Evolutionary conservation across 2,329 filamentous ascomycete genomes (phyloP), one percentile per base, ranked within the genome.

Genomic region (Trichoderma cornu-damae): DNA sequence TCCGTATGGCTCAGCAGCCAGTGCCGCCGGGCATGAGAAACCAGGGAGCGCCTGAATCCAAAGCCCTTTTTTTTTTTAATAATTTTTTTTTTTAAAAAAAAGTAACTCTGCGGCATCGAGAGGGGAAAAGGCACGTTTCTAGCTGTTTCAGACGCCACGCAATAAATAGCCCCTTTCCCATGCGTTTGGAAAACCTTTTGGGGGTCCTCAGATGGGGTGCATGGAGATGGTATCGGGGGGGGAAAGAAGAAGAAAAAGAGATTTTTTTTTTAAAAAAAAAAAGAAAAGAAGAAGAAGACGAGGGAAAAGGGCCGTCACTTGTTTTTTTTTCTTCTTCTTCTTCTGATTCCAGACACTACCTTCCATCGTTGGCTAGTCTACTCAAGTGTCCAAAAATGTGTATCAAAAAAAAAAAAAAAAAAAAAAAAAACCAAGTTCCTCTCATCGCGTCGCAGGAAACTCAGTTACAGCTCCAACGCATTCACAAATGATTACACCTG

Each of bases 381-480:
- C 37, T 54, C 11, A 54, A 37, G 22, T n/a, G 24, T 26, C 32
- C 38, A 54, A 46, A 47, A 46, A 47, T 47, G 30, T 40, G 28
- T 26, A 54, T 46, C 12, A 46, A n/a, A n/a, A n/a, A n/a, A n/a
- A n/a, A n/a, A n/a, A n/a, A n/a, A n/a, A n/a, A n/a, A n/a, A n/a
- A n/a, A n/a, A n/a, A n/a, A n/a, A n/a, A n/a, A n/a, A n/a, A n/a
- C n/a, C 11, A 46, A 20, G 14, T 28, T 20, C 40, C 20, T 44
- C 51, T 12, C 37, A 28, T 24, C 38, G 20, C 32, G 35, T 54
- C 40, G 22, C 42, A n/a, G 35, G 24, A 9, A 26, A 32, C 32
- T 14, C 42, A 30, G 28, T 2, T 11, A 47, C 22, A 30, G 51
- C 22, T 37, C 37, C 11, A 12, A 47, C 26, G n/a, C 11, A 37